Evolutionary conservation across 345 rosid species (phyloP).

Genomic region (Noccaea caerulescens): DNA sequence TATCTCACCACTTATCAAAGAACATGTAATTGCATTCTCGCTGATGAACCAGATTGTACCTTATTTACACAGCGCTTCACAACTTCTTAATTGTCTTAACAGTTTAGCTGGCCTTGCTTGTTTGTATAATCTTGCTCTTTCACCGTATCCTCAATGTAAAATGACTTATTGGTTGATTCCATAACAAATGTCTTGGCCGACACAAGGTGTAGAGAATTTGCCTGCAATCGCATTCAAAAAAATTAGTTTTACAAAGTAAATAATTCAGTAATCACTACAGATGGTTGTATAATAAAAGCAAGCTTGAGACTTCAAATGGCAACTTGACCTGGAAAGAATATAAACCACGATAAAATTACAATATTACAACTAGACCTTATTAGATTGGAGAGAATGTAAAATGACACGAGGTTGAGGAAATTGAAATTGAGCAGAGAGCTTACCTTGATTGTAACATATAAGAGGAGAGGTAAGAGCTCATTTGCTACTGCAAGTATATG

Average conservation of each 20-base stretch:
- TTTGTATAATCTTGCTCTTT: conserved; percentile 43
- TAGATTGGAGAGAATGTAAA: not conserved
- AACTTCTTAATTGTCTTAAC: conserved; percentile 5
- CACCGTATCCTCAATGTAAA: conserved; percentile 61
- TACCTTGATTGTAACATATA: conserved; percentile 68
- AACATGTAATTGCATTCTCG: conserved; percentile 28
- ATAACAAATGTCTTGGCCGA: conserved; percentile 58
- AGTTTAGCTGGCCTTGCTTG: conserved; percentile 35
- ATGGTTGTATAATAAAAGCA: not conserved
- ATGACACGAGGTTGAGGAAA: not conserved
- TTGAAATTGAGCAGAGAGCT: conserved; percentile 45
- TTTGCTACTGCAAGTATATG: conserved; percentile 58
- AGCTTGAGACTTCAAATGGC: not conserved
- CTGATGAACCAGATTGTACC: conserved; percentile 35
- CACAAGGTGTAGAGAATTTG: conserved; percentile 57
- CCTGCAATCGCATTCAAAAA: conserved; percentile 49
- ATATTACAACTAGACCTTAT: not conserved
- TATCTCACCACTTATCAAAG: conserved; percentile 40
- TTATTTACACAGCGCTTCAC: conserved; percentile 27
- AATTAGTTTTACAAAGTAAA: conserved; percentile 18
- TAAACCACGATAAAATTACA: not conserved
- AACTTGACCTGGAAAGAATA: not conserved
- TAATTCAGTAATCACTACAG: not conserved
- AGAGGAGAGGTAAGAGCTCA: conserved; percentile 67
- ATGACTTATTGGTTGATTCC: conserved; percentile 61